Percentiles rank a stretch among this genome's conserved stretches.
These are phyloP conservation scores for Hypocrella siamensis DNA, from an alignment of 2,329 filamentous ascomycete species.

Conservation along the genomic window DNA sequence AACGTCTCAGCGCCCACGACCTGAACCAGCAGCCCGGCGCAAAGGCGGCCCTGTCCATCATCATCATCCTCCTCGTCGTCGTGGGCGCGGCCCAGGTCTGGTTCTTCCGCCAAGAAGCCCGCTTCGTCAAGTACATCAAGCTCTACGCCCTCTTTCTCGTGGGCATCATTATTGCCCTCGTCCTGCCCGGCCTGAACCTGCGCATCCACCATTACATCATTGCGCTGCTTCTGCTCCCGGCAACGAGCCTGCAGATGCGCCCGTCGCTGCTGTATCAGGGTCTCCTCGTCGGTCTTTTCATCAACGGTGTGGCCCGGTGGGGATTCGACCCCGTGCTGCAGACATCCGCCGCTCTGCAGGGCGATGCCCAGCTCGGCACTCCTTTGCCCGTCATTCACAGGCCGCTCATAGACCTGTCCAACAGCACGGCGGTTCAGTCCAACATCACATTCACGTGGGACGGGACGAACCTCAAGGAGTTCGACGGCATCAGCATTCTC, in stretches of 20 bases:
- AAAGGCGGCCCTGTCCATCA: slow-evolving; percentile 61
- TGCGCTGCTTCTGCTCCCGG: slow-evolving; percentile 70
- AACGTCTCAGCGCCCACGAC: slow-evolving; percentile 81
- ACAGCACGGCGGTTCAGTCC: slow-evolving; percentile 28
- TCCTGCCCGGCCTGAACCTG: slow-evolving; percentile 61
- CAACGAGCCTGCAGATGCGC: slow-evolving; percentile 77
- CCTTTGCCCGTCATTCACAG: slow-evolving; percentile 38
- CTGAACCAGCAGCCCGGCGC: slow-evolving; percentile 81
- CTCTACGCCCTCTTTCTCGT: slow-evolving; percentile 57
- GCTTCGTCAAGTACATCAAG: slow-evolving; percentile 60
- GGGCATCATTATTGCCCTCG: slow-evolving; percentile 53
- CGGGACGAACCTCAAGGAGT: slow-evolving; percentile 28
- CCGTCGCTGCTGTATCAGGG: slow-evolving; percentile 79
- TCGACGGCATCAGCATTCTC: slow-evolving; percentile 63
- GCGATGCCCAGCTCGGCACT: slow-evolving; percentile 48
- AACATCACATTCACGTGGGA: slow-evolving; percentile 49
- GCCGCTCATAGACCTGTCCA: slow-evolving; percentile 29
- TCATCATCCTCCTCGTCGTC: slow-evolving; percentile 53
- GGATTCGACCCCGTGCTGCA: slow-evolving; percentile 82
- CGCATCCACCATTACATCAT: slow-evolving; percentile 94
- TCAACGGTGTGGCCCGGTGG: slow-evolving; percentile 90
- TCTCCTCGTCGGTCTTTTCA: slow-evolving; percentile 74
- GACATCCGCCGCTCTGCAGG: slow-evolving; percentile 57
- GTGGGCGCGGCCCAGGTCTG: slow-evolving; percentile 66
- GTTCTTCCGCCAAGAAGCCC: slow-evolving; percentile 72